Base-by-base conservation (phyloP, 306 rosid genomes). In the Betula pendula region DNA sequence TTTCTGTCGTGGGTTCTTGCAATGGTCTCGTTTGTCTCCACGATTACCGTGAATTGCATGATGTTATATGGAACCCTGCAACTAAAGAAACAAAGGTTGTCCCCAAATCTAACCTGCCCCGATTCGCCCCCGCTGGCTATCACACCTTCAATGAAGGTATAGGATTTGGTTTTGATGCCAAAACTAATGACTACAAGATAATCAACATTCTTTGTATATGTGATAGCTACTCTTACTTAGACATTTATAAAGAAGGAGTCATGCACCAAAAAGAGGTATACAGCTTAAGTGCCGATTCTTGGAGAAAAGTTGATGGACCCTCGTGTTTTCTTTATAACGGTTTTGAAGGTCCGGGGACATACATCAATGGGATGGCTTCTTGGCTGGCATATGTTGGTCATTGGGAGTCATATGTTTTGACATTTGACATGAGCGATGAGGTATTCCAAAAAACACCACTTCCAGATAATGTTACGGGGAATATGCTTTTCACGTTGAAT, bases 121-220 rank as follows among this genome's bases (percentile, higher is more conserved):
- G 31, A 1, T 1, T 29, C 2, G 1, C 2, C 2, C 2, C 2
- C 1, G 1, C 1, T 29, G 2, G 1, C 1, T 2, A 29, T 29
- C n/a, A 29, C 2, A 29, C 2, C 2, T 1, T 1, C 2, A 29
- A 1, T 29, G 1, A 29, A 2, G 31, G 1, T 29, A 2, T 1
- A 2, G 1, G 2, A 29, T 2, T 29, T 29, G 31, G 31, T 1
- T 29, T 29, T 29, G 66, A 58, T 25, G 16, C 10, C 5, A 60
- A 60, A 27, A 60, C 38, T 60, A 60, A 60, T 27, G 68, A 60
- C 40, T 60, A 60, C 68, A 60, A 60, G 38, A 8, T 60, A n/a
- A n/a, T 60, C 8, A 27, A 4, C 3, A 1, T 60, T 13, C 11
- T 29, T 11, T 13, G 14, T 1, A 8, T 56, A n/a, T n/a, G n/a